Evolutionary conservation across 78 protist genomes (phyloP).

Genomic region (Protostelium mycophagum): DNA sequence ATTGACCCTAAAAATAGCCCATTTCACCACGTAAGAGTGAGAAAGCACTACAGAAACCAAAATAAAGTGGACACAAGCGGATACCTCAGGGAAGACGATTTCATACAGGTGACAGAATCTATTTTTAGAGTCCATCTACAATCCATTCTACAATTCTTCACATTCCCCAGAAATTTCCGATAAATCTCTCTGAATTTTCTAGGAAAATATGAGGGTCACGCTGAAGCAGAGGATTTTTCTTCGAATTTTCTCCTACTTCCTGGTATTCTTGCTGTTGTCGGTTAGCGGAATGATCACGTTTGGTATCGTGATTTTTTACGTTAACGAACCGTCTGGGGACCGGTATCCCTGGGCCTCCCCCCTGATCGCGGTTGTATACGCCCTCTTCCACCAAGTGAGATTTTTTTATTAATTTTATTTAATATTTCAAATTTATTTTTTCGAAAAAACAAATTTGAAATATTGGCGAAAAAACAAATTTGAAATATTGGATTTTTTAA

Average conservation of each 20-base stretch:
- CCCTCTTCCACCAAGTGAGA: neutral
- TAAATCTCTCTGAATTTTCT: too few relatives aligned
- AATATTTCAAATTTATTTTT: too few relatives aligned
- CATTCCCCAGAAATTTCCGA: too few relatives aligned
- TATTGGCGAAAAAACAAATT: too few relatives aligned
- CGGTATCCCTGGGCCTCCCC: neutral
- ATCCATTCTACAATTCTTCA: neutral
- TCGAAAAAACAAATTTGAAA: too few relatives aligned
- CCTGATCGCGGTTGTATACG: neutral
- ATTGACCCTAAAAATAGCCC: neutral
- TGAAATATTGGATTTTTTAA: too few relatives aligned
- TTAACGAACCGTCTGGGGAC: neutral
- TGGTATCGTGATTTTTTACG: neutral
- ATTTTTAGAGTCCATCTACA: too few relatives aligned
- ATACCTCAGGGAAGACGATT: neutral
- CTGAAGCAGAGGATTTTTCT: neutral
- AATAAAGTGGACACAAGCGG: neutral
- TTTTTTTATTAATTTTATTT: too few relatives aligned
- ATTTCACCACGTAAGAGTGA: neutral
- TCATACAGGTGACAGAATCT: neutral
- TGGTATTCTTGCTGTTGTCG: neutral
- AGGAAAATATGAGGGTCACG: neutral
- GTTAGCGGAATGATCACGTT: neutral
- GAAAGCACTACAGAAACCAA: neutral
- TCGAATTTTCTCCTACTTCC: neutral